phyloP scores from a whole-genome alignment of 164 flowering plant genomes.

The Protea cynaroides region DNA sequence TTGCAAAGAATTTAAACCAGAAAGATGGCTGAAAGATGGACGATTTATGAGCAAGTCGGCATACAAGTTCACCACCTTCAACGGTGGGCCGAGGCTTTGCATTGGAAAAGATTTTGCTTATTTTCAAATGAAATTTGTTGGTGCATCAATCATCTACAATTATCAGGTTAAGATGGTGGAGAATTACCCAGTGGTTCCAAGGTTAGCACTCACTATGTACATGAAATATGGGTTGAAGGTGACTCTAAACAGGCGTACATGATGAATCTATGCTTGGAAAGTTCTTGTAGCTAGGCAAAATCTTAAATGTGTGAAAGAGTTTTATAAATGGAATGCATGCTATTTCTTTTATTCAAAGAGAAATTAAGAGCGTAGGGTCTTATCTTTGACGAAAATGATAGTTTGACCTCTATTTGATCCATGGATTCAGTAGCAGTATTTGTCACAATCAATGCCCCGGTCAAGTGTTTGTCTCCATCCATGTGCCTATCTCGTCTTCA shows the following conservation, averaged over 20 bases:
- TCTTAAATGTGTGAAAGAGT: no score
- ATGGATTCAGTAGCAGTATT: no score
- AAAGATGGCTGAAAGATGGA: slow-evolving; percentile 87
- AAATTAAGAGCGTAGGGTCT: no score
- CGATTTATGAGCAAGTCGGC: slow-evolving; percentile 82
- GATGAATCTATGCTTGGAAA: no score
- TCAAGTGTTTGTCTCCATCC: no score
- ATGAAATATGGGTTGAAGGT: slow-evolving; percentile 91
- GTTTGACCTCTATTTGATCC: no score
- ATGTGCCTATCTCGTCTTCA: no score
- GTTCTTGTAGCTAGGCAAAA: no score
- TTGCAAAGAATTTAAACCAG: slow-evolving; percentile 77
- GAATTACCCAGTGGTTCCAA: slow-evolving; percentile 62
- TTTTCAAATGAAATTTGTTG: slow-evolving; percentile 16
- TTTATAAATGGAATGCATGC: no score
- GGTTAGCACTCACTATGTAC: slow-evolving; percentile 86
- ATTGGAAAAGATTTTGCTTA: slow-evolving; percentile 90
- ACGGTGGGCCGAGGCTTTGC: slow-evolving; percentile 93
- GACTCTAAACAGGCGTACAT: slow-evolving; percentile 39
- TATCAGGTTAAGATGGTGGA: slow-evolving; percentile 62
- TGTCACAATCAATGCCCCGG: no score
- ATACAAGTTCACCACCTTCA: slow-evolving; percentile 89
- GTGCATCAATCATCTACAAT: slow-evolving; percentile 63
- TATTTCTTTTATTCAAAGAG: no score
- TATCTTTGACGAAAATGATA: no score